Evolutionary conservation across 2,329 filamentous ascomycete genomes (phyloP).

Genomic region (Cladosporium sp.): DNA sequence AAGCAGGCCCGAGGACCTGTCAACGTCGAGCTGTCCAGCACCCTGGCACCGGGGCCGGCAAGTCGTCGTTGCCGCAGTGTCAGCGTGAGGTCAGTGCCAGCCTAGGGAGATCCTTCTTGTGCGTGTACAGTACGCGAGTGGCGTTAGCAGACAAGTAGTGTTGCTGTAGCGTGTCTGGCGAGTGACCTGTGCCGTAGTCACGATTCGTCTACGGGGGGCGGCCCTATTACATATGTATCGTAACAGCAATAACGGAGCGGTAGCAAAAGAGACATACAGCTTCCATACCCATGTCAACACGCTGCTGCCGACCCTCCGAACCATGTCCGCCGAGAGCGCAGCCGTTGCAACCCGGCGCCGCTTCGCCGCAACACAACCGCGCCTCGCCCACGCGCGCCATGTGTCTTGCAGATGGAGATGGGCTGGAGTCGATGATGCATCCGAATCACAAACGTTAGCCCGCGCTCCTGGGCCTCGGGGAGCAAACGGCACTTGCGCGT

Average conservation of each 20-base stretch:
- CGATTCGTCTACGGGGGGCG: neutral
- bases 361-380: neutral
- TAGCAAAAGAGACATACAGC: neutral
- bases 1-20: conserved; percentile 11
- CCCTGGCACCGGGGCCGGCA: conserved; percentile 19
- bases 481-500: conserved; percentile 56
- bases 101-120: conserved; percentile 1
- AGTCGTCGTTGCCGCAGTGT: conserved; percentile 3
- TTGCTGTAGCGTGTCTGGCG: neutral
- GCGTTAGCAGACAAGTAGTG: neutral
- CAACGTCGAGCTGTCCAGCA: conserved; percentile 16
- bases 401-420: conserved; percentile 14
- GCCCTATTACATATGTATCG: neutral
- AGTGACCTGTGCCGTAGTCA: conserved; percentile 3
- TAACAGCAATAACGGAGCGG: neutral
- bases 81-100: conserved; percentile 16
- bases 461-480: conserved; percentile 79
- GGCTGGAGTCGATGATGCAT: conserved; percentile 2
- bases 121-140: neutral
- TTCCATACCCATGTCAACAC: neutral
- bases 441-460: conserved; percentile 75
- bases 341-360: neutral
- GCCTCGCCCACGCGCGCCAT: conserved; percentile 8
- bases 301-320: conserved; percentile 1
- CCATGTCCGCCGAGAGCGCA: conserved; percentile 2